Evolutionary conservation across 179 eudicot species (phyloP), one percentile per base, ranked within the genome.

Genomic region (Dionaea muscipula): DNA sequence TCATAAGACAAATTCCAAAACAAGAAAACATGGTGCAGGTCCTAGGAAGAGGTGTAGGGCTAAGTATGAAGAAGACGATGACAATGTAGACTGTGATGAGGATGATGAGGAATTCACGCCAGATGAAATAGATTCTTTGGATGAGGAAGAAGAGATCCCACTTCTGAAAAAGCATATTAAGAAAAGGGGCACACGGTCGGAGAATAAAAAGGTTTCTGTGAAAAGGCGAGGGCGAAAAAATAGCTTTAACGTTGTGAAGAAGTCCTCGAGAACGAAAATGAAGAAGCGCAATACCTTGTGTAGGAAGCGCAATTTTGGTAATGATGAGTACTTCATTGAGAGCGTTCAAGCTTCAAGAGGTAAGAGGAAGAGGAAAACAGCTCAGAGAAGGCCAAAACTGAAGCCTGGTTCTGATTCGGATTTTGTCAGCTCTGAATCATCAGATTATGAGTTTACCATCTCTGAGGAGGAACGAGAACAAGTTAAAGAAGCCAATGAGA

Each of bases 391-490:
- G 80, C 84, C 72, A 69, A 77, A 59, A 52, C 52, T 60, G 51
- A 40, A 40, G 7, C 55, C 24, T 24, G 67, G 66, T 66, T 79
- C 91, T 38, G 98, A 84, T 69, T 78, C 87, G 3, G 95, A 90
- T 71, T 70, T 63, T 57, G 67, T 60, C 47, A 65, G 75, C 54
- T 76, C 90, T 43, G 84, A 72, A 50, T 65, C 79, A 55, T 80
- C 90, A 39, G 91, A 80, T 68, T 75, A 55, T 21, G 95, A 84
- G 47, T 84, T 74, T 71, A 86, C 95, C 28, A 77, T 84, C 26
- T 90, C 97, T 23, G 97, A 90, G 60, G 97, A 90, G 75, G 94
- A 90, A 75, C 79, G 81, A 63, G 95, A 90, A 72, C 95, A 90
- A 68, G 56, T 84, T 39, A 68, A 73, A 67, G 94, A 84, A 55